Percentiles rank a stretch among this genome's conserved stretches.
phyloP scores from a whole-genome alignment of 2,329 filamentous ascomycete genomes.

The Fusarium lyarnte region DNA sequence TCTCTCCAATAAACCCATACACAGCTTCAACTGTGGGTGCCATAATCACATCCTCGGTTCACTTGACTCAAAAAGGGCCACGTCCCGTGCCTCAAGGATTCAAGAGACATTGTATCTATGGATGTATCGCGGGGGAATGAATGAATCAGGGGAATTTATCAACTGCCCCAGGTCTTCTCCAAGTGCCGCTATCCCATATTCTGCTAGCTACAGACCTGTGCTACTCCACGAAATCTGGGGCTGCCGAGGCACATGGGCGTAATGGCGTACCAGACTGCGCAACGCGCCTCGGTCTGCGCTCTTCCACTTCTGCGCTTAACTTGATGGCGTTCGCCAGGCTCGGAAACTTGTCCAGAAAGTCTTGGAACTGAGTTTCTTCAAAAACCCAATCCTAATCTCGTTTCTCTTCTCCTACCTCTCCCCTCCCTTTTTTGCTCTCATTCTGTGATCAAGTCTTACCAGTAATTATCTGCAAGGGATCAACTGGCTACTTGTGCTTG shows the following conservation, averaged over 20 bases:
- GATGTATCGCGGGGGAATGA: conserved; percentile 5
- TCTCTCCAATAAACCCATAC: background rate
- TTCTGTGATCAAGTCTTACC: background rate
- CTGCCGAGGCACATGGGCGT: conserved; percentile 43
- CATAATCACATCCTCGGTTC: conserved; percentile 36
- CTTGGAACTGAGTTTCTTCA: conserved; percentile 17
- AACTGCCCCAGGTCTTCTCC: conserved; percentile 1
- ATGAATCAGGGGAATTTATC: background rate
- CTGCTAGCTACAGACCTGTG: conserved; percentile 11
- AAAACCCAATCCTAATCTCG: conserved; percentile 33
- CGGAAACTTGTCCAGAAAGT: background rate
- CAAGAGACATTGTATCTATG: background rate
- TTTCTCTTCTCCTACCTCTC: conserved; percentile 1
- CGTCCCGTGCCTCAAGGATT: conserved; percentile 5
- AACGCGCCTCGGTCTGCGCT: conserved; percentile 38
- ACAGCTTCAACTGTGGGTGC: conserved; percentile 2
- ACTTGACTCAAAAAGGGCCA: conserved; percentile 27
- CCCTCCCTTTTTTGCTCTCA: background rate
- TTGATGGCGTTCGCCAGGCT: conserved; percentile 23
- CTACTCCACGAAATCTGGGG: conserved; percentile 42
- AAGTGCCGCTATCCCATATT: conserved; percentile 25
- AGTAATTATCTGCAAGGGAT: conserved; percentile 5
- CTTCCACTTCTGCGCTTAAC: conserved; percentile 10
- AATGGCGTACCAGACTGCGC: conserved; percentile 10
- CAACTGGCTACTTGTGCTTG: conserved; percentile 2